Conservation (phyloP, 352 stramenopile species). For the Phytopythium vexans region DNA sequence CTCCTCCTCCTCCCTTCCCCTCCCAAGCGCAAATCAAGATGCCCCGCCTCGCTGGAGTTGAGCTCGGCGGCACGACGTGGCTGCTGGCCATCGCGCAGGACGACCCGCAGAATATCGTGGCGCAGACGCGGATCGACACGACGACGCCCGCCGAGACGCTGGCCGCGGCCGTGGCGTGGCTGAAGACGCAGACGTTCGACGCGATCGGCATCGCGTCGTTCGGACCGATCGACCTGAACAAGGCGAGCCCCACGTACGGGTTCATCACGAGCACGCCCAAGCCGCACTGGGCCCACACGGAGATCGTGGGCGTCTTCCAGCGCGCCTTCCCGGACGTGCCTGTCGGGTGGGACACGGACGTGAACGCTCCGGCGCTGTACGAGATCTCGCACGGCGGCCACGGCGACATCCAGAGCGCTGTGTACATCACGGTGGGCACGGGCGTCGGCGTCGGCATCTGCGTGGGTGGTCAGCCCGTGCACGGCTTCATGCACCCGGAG, state of each 20-base stretch:
- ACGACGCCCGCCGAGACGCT: conserved; percentile 88
- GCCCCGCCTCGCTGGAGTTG: conserved; percentile 39
- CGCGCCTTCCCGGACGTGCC: conserved; percentile 66
- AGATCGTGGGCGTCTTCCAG: conserved; percentile 71
- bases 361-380: conserved; percentile 96
- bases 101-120: conserved; percentile 86
- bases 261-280: conserved; percentile 96
- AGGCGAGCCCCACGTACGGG: conserved; percentile 82
- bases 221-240: conserved; percentile 89
- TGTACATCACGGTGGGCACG: conserved; percentile 97
- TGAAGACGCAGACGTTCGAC: conserved; percentile 79
- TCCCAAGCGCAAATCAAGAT: conserved; percentile 16
- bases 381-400: conserved; percentile 88
- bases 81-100: conserved; percentile 89
- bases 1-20: conserved; percentile 1
- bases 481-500: conserved; percentile 96
- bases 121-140: conserved; percentile 78
- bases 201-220: conserved; percentile 94
- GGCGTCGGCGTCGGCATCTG: conserved; percentile 95
- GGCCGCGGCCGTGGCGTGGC: conserved; percentile 69
- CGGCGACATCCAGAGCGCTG: conserved; percentile 66
- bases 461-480: conserved; percentile 88
- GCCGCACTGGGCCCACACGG: conserved; percentile 87
- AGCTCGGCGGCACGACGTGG: conserved; percentile 96
- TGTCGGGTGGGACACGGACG: conserved; percentile 96